phyloP scores from a whole-genome alignment of 768 basidiomycete species.

The Kwoniella newhampshirensis region DNA sequence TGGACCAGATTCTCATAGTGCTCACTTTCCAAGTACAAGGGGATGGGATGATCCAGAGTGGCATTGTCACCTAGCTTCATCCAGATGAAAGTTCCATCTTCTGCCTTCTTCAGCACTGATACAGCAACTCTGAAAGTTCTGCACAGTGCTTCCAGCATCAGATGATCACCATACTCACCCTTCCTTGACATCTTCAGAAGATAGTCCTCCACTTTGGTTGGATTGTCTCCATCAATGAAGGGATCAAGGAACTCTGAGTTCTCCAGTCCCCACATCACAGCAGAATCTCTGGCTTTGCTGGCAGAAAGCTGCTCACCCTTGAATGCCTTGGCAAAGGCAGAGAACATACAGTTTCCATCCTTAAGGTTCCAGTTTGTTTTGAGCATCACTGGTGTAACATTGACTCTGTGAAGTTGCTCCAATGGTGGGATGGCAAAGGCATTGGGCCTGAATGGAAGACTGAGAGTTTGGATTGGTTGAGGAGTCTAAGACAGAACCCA shows the following conservation, averaged over 20 bases:
- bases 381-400: neutral
- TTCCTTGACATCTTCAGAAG: neutral
- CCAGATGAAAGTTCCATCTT: neutral
- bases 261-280: neutral
- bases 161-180: conserved; percentile 1
- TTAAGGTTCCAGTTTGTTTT: conserved; percentile 1
- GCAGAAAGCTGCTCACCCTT: neutral
- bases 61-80: neutral
- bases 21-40: neutral
- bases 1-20: conserved; percentile 9
- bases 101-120: neutral
- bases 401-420: too few species aligned
- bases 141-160: neutral
- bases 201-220: too few species aligned
- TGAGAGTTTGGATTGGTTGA: too few species aligned
- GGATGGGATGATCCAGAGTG: neutral
- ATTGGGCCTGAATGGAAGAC: too few species aligned
- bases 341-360: conserved; percentile 15
- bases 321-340: conserved; percentile 16
- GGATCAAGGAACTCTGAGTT: neutral
- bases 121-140: neutral
- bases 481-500: too few species aligned
- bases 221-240: neutral
- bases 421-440: too few species aligned
- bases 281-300: neutral